Percentiles rank a stretch among this genome's conserved stretches.
phyloP scores from a whole-genome alignment of 768 basidiomycete genomes.

The Multifurca ochricompacta region DNA sequence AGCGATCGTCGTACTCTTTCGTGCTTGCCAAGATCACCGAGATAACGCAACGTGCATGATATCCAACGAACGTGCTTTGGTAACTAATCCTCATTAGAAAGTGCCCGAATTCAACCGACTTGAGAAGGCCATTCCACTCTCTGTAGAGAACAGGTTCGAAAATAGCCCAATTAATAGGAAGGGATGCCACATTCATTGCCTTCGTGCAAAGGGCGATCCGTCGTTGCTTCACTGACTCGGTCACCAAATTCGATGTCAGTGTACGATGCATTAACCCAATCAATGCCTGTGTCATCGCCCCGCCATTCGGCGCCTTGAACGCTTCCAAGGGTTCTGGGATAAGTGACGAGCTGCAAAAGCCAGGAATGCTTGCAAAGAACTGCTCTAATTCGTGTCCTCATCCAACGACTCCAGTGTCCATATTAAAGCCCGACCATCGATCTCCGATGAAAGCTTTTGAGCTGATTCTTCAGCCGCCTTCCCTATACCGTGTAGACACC shows the following conservation, averaged over 20 bases:
- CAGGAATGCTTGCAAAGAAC: not conserved
- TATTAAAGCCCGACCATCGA: not conserved
- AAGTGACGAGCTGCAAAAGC: not conserved
- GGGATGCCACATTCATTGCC: not conserved
- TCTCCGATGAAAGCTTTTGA: not conserved
- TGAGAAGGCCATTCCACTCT: not conserved
- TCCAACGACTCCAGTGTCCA: not conserved
- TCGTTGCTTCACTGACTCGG: not conserved
- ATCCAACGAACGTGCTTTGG: too few species aligned
- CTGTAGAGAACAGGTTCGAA: not conserved
- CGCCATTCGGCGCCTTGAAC: too few species aligned
- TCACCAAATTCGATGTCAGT: not conserved
- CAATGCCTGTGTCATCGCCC: too few species aligned
- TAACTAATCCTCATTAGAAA: too few species aligned
- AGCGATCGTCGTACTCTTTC: not conserved
- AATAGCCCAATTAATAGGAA: not conserved
- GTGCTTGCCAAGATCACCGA: not conserved
- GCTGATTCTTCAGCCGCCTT: not conserved
- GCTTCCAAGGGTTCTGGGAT: fast-evolving
- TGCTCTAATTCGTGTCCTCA: not conserved
- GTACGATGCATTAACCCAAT: not conserved
- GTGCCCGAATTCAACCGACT: not conserved
- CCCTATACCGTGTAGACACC: too few species aligned
- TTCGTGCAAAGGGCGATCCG: not conserved
- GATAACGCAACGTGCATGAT: not conserved